These are phyloP conservation scores for Pseudogymnoascus sp. DNA, from an alignment of 2,329 filamentous ascomycete genomes.

Conservation along the genomic window DNA sequence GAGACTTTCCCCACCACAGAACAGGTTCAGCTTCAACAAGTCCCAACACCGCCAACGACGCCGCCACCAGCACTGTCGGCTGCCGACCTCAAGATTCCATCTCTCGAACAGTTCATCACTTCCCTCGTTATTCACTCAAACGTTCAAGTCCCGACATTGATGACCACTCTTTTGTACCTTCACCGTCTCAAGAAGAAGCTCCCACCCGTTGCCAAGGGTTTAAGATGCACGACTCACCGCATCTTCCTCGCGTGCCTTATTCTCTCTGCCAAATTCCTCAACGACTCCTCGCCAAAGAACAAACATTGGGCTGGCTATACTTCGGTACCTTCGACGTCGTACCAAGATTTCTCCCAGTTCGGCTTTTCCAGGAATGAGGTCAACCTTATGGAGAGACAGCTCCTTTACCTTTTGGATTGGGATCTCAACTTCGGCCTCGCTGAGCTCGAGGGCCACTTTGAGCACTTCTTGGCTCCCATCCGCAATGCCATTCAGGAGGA, in stretches of 20 bases:
- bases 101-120: constrained; percentile 83
- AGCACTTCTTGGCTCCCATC: constrained; percentile 81
- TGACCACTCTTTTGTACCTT: constrained; percentile 94
- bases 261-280: constrained; percentile 89
- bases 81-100: constrained; percentile 56
- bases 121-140: constrained; percentile 87
- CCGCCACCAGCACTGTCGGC: constrained; percentile 32
- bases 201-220: constrained; percentile 89
- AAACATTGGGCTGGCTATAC: constrained; percentile 99
- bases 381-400: constrained; percentile 98
- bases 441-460: constrained; percentile 80
- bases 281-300: constrained; percentile 98
- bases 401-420: constrained; percentile 91
- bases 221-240: constrained; percentile 92
- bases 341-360: constrained; percentile 51
- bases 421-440: constrained; percentile 78
- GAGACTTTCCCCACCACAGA: constrained; percentile 50
- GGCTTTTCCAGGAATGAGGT: constrained; percentile 93
- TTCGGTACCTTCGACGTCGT: constrained; percentile 58
- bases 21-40: constrained; percentile 25
- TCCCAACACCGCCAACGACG: constrained; percentile 33
- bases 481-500: constrained; percentile 44
- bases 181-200: constrained; percentile 74
- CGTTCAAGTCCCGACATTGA: constrained; percentile 92
- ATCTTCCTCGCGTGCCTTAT: constrained; percentile 91